Percentiles rank a stretch among this genome's conserved stretches.
Conservation (phyloP, 768 basidiomycete species). For the Austroboletus festivus region DNA sequence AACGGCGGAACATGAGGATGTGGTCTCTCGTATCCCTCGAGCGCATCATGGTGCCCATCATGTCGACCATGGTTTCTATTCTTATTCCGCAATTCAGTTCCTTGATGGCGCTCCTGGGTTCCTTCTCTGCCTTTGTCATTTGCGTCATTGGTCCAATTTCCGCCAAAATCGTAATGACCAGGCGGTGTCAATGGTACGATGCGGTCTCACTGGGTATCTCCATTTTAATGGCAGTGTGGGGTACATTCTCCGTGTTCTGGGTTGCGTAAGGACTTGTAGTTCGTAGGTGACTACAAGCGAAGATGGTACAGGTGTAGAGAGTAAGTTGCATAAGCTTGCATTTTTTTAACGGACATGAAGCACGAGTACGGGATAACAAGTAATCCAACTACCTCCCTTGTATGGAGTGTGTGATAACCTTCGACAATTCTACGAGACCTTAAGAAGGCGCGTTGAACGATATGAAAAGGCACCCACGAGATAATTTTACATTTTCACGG, state of each 20-base stretch:
- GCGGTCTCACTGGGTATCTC: constrained; percentile 49
- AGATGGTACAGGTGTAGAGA: too few species aligned
- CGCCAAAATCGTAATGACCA: constrained; percentile 61
- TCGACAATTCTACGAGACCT: constrained; percentile 58
- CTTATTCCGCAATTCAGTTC: constrained; percentile 75
- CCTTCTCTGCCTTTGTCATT: constrained; percentile 77
- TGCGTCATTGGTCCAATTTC: constrained; percentile 76
- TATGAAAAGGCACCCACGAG: constrained; percentile 51
- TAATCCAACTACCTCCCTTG: constrained; percentile 47
- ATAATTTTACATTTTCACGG: constrained; percentile 77
- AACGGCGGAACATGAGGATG: constrained; percentile 26
- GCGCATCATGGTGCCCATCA: constrained; percentile 53
- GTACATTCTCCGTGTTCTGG: constrained; percentile 64
- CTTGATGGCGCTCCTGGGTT: constrained; percentile 87
- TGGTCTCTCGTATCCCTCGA: constrained; percentile 47
- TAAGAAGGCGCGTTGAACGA: not conserved
- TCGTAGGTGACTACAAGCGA: not conserved
- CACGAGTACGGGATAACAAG: not conserved
- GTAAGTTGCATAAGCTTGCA: not conserved
- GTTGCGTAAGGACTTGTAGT: constrained; percentile 23
- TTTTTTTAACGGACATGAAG: not conserved
- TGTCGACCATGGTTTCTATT: constrained; percentile 70
- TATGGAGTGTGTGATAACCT: constrained; percentile 71
- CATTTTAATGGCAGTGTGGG: constrained; percentile 71
- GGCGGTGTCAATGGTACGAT: constrained; percentile 51